Conservation (phyloP, 139 green algal genomes). For the Cymbomonas tetramitiformis region DNA sequence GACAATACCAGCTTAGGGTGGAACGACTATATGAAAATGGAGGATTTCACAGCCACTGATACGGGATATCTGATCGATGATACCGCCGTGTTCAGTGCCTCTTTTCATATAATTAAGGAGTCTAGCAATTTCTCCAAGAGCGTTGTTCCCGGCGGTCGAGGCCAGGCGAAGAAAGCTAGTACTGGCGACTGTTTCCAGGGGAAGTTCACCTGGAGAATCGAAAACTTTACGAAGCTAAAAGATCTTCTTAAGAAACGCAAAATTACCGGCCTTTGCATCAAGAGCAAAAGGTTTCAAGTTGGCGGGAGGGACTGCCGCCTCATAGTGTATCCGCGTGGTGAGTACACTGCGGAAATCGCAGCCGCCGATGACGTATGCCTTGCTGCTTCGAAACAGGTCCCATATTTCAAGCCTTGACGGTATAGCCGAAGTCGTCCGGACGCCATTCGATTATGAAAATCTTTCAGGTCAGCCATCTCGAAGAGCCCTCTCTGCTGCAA, state of each 20-base stretch:
- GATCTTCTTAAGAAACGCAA: slow-evolving; percentile 64
- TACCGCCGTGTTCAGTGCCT: too few species aligned
- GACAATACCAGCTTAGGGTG: slow-evolving; percentile 57
- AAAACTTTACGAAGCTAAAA: slow-evolving; percentile 60
- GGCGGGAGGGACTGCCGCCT: slow-evolving; percentile 44
- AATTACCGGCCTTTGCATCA: slow-evolving; percentile 61
- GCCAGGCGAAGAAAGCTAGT: too few species aligned
- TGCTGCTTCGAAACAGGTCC: too few species aligned
- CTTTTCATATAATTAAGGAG: slow-evolving; percentile 55
- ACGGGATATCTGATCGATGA: too few species aligned
- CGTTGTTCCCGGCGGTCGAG: slow-evolving; percentile 11
- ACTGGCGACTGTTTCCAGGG: slow-evolving; percentile 32
- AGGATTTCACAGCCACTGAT: too few species aligned
- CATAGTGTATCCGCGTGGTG: slow-evolving; percentile 52
- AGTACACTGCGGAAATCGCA: slow-evolving; percentile 14
- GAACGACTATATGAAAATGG: slow-evolving; percentile 62
- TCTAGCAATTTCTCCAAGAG: slow-evolving; percentile 33
- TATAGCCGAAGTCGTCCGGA: too few species aligned
- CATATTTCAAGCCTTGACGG: too few species aligned
- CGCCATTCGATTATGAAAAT: too few species aligned
- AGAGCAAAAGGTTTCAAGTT: slow-evolving; percentile 45
- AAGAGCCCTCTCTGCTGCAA: too few species aligned
- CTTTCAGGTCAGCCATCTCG: too few species aligned
- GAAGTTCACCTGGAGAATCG: slow-evolving; percentile 50
- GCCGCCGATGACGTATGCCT: too few species aligned